Base-by-base conservation (phyloP, 371 early-diverging fungal species). In the Mucor racemosus region DNA sequence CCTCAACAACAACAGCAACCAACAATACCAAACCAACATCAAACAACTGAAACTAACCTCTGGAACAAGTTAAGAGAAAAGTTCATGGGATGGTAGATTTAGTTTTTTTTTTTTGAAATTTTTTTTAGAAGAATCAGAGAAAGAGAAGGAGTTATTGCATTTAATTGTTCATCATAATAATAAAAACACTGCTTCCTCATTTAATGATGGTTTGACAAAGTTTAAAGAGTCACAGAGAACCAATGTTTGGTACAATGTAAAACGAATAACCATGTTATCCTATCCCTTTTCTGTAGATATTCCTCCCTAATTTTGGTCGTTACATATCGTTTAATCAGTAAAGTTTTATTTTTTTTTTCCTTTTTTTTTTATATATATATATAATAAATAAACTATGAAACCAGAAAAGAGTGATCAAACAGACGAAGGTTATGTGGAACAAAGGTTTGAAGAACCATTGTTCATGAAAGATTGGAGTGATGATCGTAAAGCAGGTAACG, bases 361-460 rank as follows among this genome's bases (percentile, higher is more conserved):
- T 53, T 21, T 53, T 3, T 53, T 26, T 4, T 26, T 31, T 11
- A 33, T 21, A 55, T 15, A 34, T 31, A 31, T 33, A 9, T 33
- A 34, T 15, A 44, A 17, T 44, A 44, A 44, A 44, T 15, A 31
- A 17, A 35, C 6, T 17, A 42, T 59, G 42, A 65, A 55, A 33
- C 36, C 36, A 17, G 50, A 50, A 26, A 50, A 50, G 26, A 50
- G 50, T 26, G 69, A 62, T 46, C 62, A 68, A 11, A 67, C 83
- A 39, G 90, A 90, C 68, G 90, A 90, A 71, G 90, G 90, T 19
- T 90, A 85, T 63, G 84, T 85, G 58, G 90, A 90, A 62, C 86
- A 83, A 63, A 76, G 84, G 50, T 70, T 87, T 58, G 86, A 87
- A 63, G 61, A 79, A 8, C 87, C 88, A 21, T 68, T 69, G 40